Evolutionary conservation across 768 basidiomycete species (phyloP).

Genomic region (Ramaria rubella): DNA sequence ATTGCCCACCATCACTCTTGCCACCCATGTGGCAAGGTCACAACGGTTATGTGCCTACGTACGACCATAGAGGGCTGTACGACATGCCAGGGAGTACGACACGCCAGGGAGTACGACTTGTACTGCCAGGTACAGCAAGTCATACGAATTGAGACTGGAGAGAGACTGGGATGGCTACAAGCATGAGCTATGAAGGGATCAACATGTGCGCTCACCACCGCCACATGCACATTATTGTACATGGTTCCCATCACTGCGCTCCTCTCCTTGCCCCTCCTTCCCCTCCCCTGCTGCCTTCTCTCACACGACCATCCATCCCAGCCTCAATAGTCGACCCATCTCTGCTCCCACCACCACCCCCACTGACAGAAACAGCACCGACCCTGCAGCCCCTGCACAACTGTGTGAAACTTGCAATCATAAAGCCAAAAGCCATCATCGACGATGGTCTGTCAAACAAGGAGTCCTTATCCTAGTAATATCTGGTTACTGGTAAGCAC

Average conservation of each 20-base stretch:
- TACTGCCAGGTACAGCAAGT: constrained; percentile 9
- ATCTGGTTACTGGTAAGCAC: no score
- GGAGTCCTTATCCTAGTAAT: no score
- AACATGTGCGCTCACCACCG: no score
- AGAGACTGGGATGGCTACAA: no score
- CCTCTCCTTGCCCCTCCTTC: background rate
- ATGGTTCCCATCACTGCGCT: constrained; percentile 14
- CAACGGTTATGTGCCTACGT: constrained; percentile 16
- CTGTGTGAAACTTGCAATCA: background rate
- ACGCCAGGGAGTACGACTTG: background rate
- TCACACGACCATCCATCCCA: constrained; percentile 7
- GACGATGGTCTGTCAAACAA: no score
- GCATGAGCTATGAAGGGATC: background rate
- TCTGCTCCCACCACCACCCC: constrained; percentile 6
- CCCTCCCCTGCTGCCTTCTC: constrained; percentile 3
- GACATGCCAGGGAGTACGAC: background rate
- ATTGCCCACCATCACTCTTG: constrained; percentile 14
- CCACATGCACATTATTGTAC: background rate
- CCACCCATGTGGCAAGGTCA: background rate
- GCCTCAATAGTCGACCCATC: no score
- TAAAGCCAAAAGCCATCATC: no score
- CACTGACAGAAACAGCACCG: background rate
- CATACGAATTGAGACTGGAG: background rate
- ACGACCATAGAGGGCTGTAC: constrained; percentile 18
- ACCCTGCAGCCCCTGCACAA: constrained; percentile 13